Evolutionary conservation across 2,329 filamentous ascomycete species (phyloP).

Genomic region (Meredithiella fracta): DNA sequence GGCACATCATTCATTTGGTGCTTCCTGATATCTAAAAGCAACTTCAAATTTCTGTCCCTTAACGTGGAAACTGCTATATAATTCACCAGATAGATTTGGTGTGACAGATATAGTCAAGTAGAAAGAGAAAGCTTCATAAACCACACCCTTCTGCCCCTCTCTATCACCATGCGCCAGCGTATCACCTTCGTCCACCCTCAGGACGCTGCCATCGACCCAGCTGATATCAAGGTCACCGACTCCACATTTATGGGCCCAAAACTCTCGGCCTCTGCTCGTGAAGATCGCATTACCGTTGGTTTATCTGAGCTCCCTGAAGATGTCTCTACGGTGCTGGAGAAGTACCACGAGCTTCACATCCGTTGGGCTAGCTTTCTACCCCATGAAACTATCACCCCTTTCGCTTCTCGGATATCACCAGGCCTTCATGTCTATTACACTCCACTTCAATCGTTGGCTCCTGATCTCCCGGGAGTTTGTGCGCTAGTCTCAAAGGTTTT

Average conservation of each 20-base stretch:
- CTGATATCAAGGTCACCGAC: slow-evolving; percentile 40
- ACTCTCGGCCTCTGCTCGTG: slow-evolving; percentile 47
- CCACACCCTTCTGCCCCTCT: background rate
- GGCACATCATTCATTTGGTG: too few relatives aligned
- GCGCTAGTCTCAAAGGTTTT: slow-evolving; percentile 40
- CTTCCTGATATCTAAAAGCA: too few relatives aligned
- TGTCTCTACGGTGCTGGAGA: slow-evolving; percentile 43
- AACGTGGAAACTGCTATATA: too few relatives aligned
- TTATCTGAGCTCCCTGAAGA: slow-evolving; percentile 58
- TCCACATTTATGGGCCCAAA: slow-evolving; percentile 37
- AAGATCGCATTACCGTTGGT: slow-evolving; percentile 62
- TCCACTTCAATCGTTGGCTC: slow-evolving; percentile 23
- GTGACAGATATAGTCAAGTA: background rate
- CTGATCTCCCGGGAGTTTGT: slow-evolving; percentile 29
- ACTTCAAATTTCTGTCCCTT: too few relatives aligned
- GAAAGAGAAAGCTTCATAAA: background rate
- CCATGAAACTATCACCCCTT: slow-evolving; percentile 48
- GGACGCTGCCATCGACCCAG: slow-evolving; percentile 47
- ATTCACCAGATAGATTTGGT: background rate
- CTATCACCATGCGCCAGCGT: slow-evolving; percentile 49
- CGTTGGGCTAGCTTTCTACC: slow-evolving; percentile 51
- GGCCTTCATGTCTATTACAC: slow-evolving; percentile 72
- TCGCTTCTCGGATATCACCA: slow-evolving; percentile 57
- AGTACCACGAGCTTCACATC: slow-evolving; percentile 57
- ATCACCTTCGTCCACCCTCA: slow-evolving; percentile 60